Conservation (phyloP, 2,329 filamentous ascomycete genomes). For the Pseudogymnoascus pannorum region DNA sequence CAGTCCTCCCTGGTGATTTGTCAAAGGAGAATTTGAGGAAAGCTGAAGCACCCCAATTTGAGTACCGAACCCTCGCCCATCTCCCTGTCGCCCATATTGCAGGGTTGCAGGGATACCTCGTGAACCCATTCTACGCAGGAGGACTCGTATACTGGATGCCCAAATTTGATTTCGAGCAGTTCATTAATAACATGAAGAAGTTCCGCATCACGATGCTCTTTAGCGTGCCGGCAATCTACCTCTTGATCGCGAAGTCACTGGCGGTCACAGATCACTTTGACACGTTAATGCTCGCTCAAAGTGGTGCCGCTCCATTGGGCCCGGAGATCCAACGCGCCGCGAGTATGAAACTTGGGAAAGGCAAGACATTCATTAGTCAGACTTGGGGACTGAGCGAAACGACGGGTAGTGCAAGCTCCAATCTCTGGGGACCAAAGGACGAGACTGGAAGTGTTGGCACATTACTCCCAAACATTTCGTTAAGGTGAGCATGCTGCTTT, state of each 20-base stretch:
- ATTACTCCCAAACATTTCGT: constrained; percentile 54
- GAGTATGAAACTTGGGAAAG: constrained; percentile 46
- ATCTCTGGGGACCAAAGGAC: constrained; percentile 46
- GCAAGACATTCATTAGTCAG: constrained; percentile 39
- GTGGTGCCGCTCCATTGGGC: constrained; percentile 61
- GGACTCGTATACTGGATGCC: constrained; percentile 64
- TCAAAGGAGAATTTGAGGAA: constrained; percentile 25
- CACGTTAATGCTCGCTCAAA: constrained; percentile 38
- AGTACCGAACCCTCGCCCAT: constrained; percentile 38
- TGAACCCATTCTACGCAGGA: constrained; percentile 39
- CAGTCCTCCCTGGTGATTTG: constrained; percentile 27
- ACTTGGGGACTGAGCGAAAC: constrained; percentile 79
- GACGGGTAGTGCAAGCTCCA: constrained; percentile 65
- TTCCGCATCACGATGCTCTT: constrained; percentile 61
- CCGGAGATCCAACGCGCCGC: constrained; percentile 40
- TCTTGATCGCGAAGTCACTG: constrained; percentile 65
- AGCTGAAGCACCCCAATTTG: constrained; percentile 22
- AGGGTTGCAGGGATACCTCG: constrained; percentile 39
- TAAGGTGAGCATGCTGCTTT: background rate
- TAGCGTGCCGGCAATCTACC: constrained; percentile 68
- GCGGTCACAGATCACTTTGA: constrained; percentile 51
- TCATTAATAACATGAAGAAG: constrained; percentile 60
- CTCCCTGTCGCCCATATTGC: constrained; percentile 41
- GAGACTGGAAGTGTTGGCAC: constrained; percentile 53
- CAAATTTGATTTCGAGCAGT: constrained; percentile 65